A percentile compares a stretch with the other conserved stretches of the same genome.
phyloP scores from a whole-genome alignment of 768 basidiomycete genomes.

The Naganishia randhawae region DNA sequence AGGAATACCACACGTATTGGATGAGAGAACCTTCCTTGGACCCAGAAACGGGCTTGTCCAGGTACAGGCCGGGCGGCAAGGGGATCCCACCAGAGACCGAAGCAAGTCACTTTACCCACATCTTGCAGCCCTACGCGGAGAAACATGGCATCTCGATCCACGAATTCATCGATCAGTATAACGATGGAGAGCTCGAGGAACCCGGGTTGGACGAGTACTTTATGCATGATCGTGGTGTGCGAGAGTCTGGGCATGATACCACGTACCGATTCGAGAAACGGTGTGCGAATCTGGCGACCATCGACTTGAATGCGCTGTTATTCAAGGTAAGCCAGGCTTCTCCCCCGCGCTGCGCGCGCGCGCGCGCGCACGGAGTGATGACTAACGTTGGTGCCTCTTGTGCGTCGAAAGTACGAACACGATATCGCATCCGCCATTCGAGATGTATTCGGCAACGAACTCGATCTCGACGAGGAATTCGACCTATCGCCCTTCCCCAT shows the following conservation, averaged over 20 bases:
- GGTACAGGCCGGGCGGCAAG: constrained; percentile 86
- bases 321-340: constrained; percentile 78
- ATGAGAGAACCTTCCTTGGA: constrained; percentile 91
- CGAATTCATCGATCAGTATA: constrained; percentile 96
- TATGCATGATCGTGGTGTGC: constrained; percentile 89
- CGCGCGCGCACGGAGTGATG: not conserved
- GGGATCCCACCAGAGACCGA: constrained; percentile 99
- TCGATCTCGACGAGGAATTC: constrained; percentile 91
- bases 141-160: constrained; percentile 89
- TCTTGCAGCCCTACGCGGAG: constrained; percentile 87
- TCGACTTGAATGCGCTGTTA: constrained; percentile 88
- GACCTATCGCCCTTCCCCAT: constrained; percentile 81
- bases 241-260: constrained; percentile 94
- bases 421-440: constrained; percentile 98
- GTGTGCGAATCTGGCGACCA: constrained; percentile 92
- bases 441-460: constrained; percentile 86
- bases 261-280: constrained; percentile 97
- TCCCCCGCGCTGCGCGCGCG: no score
- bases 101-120: constrained; percentile 95
- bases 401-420: constrained; percentile 76
- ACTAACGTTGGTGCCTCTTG: constrained; percentile 26
- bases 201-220: constrained; percentile 95
- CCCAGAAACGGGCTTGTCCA: constrained; percentile 85
- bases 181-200: constrained; percentile 73
- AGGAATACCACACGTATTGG: constrained; percentile 98